Percentiles rank a stretch among this genome's conserved stretches.
Evolutionary conservation across 2,329 filamentous ascomycete genomes (phyloP).

Genomic region (Peltaster fructicola): DNA sequence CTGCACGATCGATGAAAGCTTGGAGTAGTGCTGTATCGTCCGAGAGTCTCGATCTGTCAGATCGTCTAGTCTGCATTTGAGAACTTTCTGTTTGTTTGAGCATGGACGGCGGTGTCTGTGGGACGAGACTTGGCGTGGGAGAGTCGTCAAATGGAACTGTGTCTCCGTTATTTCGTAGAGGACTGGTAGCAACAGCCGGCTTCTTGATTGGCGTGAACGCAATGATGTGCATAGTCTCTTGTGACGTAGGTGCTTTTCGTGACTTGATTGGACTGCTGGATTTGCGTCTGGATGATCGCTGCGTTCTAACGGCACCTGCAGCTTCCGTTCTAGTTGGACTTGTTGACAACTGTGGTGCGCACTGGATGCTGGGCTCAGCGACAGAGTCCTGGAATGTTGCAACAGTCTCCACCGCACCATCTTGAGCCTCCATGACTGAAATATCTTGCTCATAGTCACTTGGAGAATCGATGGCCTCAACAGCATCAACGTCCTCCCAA

Average conservation of each 20-base stretch:
- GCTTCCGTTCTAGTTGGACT: too few relatives aligned
- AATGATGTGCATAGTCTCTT: conserved; percentile 4
- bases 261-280: conserved; percentile 14
- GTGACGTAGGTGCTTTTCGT: background rate
- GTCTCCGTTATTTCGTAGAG: conserved; percentile 1
- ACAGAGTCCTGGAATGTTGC: too few relatives aligned
- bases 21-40: conserved; percentile 32
- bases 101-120: conserved; percentile 1
- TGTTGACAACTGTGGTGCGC: too few relatives aligned
- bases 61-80: conserved; percentile 11
- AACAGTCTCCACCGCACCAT: too few relatives aligned
- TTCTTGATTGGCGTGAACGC: conserved; percentile 15
- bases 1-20: conserved; percentile 32
- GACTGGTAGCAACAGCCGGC: too few relatives aligned
- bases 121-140: too few relatives aligned
- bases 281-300: conserved; percentile 13
- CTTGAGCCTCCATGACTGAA: too few relatives aligned
- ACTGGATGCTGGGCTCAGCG: too few relatives aligned
- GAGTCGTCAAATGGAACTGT: conserved; percentile 2
- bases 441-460: too few relatives aligned
- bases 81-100: conserved; percentile 13
- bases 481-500: too few relatives aligned
- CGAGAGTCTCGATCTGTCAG: conserved; percentile 18
- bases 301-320: too few relatives aligned
- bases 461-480: too few relatives aligned